phyloP scores from a whole-genome alignment of 768 basidiomycete species.

The Trametes cubensis region DNA sequence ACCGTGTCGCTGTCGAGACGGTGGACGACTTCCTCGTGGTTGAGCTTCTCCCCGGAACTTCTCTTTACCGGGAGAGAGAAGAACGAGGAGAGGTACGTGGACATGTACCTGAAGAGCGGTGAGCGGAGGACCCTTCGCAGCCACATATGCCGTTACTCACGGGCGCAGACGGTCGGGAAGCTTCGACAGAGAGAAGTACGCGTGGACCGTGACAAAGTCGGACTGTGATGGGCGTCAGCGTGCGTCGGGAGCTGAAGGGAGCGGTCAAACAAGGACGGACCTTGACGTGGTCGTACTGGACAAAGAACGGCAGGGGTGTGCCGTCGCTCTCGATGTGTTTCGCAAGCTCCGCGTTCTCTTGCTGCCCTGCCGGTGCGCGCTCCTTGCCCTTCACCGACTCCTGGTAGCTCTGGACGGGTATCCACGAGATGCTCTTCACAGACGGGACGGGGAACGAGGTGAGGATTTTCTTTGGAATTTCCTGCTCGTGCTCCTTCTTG shows the following conservation, averaged over 20 bases:
- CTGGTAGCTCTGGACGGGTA: constrained; percentile 70
- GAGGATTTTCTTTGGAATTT: constrained; percentile 81
- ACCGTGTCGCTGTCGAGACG: constrained; percentile 91
- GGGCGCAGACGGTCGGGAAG: constrained; percentile 78
- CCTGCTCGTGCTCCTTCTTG: constrained; percentile 81
- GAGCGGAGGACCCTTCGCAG: background rate
- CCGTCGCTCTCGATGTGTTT: constrained; percentile 72
- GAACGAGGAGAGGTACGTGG: constrained; percentile 79
- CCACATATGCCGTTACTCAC: constrained; percentile 42
- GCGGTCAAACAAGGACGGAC: constrained; percentile 41
- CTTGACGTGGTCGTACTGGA: constrained; percentile 93
- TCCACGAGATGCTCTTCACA: constrained; percentile 91
- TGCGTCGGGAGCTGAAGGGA: background rate
- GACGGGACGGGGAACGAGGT: constrained; percentile 89
- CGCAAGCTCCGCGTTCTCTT: constrained; percentile 49
- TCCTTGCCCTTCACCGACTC: constrained; percentile 58
- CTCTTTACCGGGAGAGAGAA: constrained; percentile 85
- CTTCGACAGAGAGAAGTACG: constrained; percentile 73
- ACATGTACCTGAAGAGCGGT: constrained; percentile 59
- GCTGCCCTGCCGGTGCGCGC: constrained; percentile 29
- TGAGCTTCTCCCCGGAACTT: constrained; percentile 66
- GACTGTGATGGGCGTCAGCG: constrained; percentile 47
- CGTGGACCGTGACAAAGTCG: constrained; percentile 85
- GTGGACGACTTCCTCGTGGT: constrained; percentile 90
- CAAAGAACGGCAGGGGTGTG: constrained; percentile 75